phyloP scores from a whole-genome alignment of 352 stramenopile genomes.

The Globisporangium sylvaticum region DNA sequence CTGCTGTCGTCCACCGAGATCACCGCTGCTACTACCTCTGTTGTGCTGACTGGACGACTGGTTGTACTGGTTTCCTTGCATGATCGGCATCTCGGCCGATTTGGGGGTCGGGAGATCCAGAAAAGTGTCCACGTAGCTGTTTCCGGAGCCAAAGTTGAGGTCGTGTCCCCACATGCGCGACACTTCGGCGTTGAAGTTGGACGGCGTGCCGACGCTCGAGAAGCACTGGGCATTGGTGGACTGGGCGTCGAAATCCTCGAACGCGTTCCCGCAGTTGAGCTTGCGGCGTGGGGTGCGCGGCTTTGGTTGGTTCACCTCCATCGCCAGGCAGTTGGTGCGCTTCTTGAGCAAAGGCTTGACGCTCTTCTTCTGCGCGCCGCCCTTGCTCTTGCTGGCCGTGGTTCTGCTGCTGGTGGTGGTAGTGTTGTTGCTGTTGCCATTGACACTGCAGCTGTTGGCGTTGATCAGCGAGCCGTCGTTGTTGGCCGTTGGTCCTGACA shows the following conservation, averaged over 20 bases:
- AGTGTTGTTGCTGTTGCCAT: background rate
- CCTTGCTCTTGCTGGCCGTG: background rate
- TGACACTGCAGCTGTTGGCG: slow-evolving; percentile 3
- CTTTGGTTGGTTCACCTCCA: slow-evolving; percentile 60
- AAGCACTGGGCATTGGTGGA: slow-evolving; percentile 21
- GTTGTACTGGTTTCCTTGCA: slow-evolving; percentile 16
- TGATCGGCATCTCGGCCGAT: slow-evolving; percentile 35
- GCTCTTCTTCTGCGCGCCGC: slow-evolving; percentile 22
- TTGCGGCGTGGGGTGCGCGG: slow-evolving; percentile 64
- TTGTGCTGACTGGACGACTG: background rate
- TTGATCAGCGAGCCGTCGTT: background rate
- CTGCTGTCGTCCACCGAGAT: background rate
- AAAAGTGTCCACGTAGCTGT: slow-evolving; percentile 59
- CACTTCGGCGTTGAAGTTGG: slow-evolving; percentile 50
- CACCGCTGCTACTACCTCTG: background rate
- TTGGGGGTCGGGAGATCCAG: slow-evolving; percentile 72
- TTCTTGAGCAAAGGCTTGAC: slow-evolving; percentile 63
- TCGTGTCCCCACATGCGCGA: slow-evolving; percentile 61
- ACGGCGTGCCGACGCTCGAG: slow-evolving; percentile 63
- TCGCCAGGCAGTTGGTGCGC: slow-evolving; percentile 44
- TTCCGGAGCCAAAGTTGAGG: slow-evolving; percentile 40
- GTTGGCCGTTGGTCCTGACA: background rate
- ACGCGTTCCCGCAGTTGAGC: slow-evolving; percentile 50
- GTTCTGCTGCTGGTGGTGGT: background rate
- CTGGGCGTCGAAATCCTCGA: slow-evolving; percentile 46